A percentile compares a stretch with the other conserved stretches of the same genome.
phyloP scores from a whole-genome alignment of 2,329 filamentous ascomycete genomes.

The Colletotrichum tropicale region DNA sequence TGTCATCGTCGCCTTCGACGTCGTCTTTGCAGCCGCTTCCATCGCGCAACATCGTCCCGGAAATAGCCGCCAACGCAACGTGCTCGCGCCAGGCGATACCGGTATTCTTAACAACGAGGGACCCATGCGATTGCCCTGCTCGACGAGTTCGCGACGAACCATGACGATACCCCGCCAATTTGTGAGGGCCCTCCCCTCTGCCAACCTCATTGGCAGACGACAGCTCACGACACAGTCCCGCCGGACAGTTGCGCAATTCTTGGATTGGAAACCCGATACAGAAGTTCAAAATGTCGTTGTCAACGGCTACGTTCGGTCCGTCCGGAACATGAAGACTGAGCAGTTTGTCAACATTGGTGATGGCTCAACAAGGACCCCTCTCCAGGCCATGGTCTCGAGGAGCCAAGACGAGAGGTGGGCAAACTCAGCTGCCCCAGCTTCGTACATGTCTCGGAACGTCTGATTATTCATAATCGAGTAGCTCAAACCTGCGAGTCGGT shows the following conservation, averaged over 20 bases:
- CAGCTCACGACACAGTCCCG: constrained; percentile 40
- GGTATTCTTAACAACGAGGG: not conserved
- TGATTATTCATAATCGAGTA: constrained; percentile 44
- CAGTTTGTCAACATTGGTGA: constrained; percentile 88
- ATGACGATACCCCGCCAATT: not conserved
- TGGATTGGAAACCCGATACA: constrained; percentile 53
- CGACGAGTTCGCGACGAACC: not conserved
- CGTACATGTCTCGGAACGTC: constrained; percentile 25
- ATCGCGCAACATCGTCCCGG: not conserved
- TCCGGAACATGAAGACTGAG: constrained; percentile 83
- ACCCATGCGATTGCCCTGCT: not conserved
- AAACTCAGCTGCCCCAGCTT: constrained; percentile 16
- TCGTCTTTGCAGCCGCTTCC: not conserved
- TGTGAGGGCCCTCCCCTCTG: not conserved
- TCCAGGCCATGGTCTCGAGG: constrained; percentile 82
- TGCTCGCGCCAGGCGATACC: not conserved
- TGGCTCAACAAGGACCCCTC: constrained; percentile 77
- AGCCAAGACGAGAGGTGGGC: constrained; percentile 73
- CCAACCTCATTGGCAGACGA: constrained; percentile 18
- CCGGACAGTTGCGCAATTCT: constrained; percentile 58
- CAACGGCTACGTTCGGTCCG: constrained; percentile 81
- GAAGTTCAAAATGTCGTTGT: constrained; percentile 60
- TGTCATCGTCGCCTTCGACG: not conserved
- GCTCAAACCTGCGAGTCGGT: constrained; percentile 72
- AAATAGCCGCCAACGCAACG: not conserved